Conservation (phyloP, 495 filamentous ascomycete species). For the Aspergillus heteromorphus region DNA sequence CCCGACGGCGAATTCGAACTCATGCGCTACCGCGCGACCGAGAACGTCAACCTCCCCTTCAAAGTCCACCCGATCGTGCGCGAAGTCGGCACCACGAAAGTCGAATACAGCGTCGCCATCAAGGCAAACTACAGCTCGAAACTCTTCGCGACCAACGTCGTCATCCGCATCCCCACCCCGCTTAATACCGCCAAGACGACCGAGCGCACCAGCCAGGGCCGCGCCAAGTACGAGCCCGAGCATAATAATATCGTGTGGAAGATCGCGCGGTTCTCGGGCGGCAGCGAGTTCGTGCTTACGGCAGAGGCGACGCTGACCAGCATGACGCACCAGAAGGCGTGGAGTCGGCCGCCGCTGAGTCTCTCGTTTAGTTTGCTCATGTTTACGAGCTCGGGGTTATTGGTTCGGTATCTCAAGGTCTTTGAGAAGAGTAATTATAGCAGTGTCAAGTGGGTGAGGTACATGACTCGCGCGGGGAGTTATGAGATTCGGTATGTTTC, state of each 20-base stretch:
- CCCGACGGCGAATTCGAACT: conserved; percentile 99
- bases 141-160: conserved; percentile 96
- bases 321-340: conserved; percentile 98
- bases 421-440: conserved; percentile 99
- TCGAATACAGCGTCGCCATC: conserved; percentile 97
- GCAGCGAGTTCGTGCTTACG: conserved; percentile 88
- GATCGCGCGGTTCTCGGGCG: conserved; percentile 92
- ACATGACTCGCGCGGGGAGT: conserved; percentile 88
- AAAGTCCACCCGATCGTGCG: conserved; percentile 98
- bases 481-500: conserved; percentile 50
- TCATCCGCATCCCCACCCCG: conserved; percentile 90
- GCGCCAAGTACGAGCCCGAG: conserved; percentile 96
- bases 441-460: conserved; percentile 98
- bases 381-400: conserved; percentile 90
- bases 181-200: conserved; percentile 93
- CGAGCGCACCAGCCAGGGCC: conserved; percentile 90
- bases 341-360: conserved; percentile 89
- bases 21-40: conserved; percentile 98
- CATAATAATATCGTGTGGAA: conserved; percentile 99
- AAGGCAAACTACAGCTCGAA: conserved; percentile 95
- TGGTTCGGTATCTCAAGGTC: conserved; percentile 96
- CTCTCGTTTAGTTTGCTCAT: conserved; percentile 91
- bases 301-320: conserved; percentile 89
- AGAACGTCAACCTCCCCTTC: conserved; percentile 98
- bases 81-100: conserved; percentile 93